Evolutionary conservation across 345 rosid species (phyloP).

Genomic region (Salix purpurea): DNA sequence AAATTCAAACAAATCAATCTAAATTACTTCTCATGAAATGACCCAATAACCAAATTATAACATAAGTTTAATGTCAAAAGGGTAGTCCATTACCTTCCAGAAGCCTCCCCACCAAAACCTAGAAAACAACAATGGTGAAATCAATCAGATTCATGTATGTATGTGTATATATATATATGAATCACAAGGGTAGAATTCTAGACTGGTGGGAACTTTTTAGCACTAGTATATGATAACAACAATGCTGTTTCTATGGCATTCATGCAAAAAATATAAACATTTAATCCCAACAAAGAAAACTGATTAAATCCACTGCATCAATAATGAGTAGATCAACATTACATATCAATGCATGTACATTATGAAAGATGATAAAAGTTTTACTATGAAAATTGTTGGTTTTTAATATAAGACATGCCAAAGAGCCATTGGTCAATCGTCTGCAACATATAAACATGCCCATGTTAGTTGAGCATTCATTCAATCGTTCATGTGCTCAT

Average conservation of each 20-base stretch:
- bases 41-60: not conserved
- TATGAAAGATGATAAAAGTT: too few relatives aligned
- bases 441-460: not conserved
- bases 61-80: not conserved
- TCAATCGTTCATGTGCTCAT: not conserved
- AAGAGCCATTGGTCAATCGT: not conserved
- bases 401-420: not conserved
- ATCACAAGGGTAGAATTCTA: not conserved
- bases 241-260: too few relatives aligned
- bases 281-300: too few relatives aligned
- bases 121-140: slow-evolving; percentile 22
- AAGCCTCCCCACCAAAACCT: slow-evolving; percentile 99
- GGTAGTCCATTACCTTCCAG: slow-evolving; percentile 72
- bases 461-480: not conserved
- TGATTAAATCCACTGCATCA: not conserved
- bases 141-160: slow-evolving; percentile 12
- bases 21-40: not conserved
- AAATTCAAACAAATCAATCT: not conserved
- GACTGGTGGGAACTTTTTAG: not conserved
- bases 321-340: not conserved
- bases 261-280: too few relatives aligned
- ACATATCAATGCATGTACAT: not conserved
- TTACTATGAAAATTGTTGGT: too few relatives aligned
- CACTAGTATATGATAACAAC: too few relatives aligned
- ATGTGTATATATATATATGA: too few relatives aligned